Conservation (phyloP, 371 early-diverging fungal species). For the Circinella minor region DNA sequence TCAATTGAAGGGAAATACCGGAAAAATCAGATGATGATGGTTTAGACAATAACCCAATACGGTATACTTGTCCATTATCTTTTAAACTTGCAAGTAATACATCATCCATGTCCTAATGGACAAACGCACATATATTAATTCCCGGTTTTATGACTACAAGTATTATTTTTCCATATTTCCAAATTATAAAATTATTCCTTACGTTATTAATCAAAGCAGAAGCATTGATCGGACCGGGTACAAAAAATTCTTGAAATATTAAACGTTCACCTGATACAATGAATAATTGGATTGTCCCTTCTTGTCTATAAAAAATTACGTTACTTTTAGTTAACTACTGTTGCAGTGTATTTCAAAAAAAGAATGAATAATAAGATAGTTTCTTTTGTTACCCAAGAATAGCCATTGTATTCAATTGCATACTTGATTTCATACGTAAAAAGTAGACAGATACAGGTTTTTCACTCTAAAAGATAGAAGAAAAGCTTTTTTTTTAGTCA, state of each 20-base stretch:
- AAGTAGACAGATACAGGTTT: neutral
- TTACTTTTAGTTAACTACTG: no score
- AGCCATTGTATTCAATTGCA: neutral
- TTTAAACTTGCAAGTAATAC: neutral
- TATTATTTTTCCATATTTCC: no score
- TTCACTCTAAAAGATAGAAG: neutral
- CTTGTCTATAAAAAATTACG: neutral
- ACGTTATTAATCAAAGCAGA: neutral
- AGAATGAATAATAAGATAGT: neutral
- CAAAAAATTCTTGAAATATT: neutral
- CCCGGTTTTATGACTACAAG: no score
- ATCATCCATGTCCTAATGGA: neutral
- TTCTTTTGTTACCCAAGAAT: neutral
- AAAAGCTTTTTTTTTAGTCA: neutral
- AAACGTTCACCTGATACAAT: neutral
- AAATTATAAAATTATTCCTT: neutral
- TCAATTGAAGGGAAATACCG: neutral
- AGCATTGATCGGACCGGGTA: neutral
- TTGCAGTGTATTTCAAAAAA: no score
- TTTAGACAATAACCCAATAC: neutral
- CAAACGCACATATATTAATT: neutral
- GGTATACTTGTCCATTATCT: neutral
- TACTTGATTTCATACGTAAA: neutral
- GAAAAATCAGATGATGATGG: neutral
- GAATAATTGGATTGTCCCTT: conserved; percentile 1